A percentile compares a stretch with the other conserved stretches of the same genome.
These are phyloP conservation scores for Malassezia yamatoensis DNA, from an alignment of 1,284 basidiomycete genomes.

Conservation along the genomic window DNA sequence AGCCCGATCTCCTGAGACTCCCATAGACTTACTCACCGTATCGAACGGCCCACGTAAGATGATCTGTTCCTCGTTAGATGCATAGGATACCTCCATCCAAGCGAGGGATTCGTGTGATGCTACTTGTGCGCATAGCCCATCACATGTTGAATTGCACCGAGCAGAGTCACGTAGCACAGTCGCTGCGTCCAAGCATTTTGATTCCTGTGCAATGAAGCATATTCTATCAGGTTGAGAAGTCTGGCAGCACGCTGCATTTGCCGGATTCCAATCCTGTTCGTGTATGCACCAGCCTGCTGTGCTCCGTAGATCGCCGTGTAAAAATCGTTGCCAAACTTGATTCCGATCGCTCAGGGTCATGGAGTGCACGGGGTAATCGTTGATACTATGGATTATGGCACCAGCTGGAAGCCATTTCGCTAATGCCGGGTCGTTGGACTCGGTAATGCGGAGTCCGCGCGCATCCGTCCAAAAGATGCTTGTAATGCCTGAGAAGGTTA, in stretches of 20 bases:
- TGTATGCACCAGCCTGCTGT: slow-evolving; percentile 16
- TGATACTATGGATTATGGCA: not conserved
- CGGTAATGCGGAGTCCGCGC: slow-evolving; percentile 2
- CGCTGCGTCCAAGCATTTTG: slow-evolving; percentile 8
- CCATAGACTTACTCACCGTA: not conserved
- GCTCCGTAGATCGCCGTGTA: not conserved
- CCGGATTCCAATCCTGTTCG: not conserved
- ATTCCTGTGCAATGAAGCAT: not conserved
- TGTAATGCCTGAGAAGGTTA: not conserved
- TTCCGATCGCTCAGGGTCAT: not conserved
- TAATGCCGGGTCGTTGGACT: not conserved
- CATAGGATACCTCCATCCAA: not conserved
- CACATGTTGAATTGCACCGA: not conserved
- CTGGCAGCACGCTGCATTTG: not conserved
- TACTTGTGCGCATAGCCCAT: slow-evolving; percentile 3
- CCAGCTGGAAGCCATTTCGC: not conserved
- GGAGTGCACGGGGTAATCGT: slow-evolving; percentile 3
- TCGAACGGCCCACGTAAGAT: slow-evolving; percentile 10
- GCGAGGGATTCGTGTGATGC: slow-evolving; percentile 2
- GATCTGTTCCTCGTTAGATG: not conserved
- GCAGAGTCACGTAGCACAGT: not conserved
- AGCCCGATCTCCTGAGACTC: not conserved
- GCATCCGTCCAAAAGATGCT: slow-evolving; percentile 7
- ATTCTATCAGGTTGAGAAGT: not conserved
- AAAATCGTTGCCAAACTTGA: slow-evolving; percentile 4